Evolutionary conservation across 139 green algal genomes (phyloP).

Genomic region (Protoeuglena noctilucae): DNA sequence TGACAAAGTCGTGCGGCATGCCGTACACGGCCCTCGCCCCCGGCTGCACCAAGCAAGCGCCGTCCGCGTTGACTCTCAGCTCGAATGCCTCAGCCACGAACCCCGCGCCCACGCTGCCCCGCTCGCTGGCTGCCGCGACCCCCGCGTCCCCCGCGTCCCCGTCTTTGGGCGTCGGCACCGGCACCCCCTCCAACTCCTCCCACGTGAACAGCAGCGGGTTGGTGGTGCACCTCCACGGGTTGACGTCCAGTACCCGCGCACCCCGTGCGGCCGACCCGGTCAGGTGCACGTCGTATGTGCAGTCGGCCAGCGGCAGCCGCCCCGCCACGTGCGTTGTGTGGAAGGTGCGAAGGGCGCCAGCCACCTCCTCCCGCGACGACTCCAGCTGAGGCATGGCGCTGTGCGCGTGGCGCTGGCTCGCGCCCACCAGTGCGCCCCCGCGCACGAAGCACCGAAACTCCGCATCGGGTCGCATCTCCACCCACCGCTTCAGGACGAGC

Average conservation of each 20-base stretch:
- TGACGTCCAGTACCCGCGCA: slow-evolving; percentile 78
- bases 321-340: slow-evolving; percentile 3
- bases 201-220: slow-evolving; percentile 75
- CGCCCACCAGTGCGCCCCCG: slow-evolving; percentile 17
- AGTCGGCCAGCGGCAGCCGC: not conserved
- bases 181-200: slow-evolving; percentile 30
- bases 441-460: slow-evolving; percentile 87
- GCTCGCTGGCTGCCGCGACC: no score
- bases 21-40: no score
- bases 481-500: slow-evolving; percentile 59
- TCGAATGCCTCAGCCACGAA: no score
- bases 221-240: slow-evolving; percentile 54
- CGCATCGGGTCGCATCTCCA: slow-evolving; percentile 52
- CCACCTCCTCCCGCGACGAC: not conserved
- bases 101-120: no score
- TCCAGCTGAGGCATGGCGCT: slow-evolving; percentile 37
- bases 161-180: no score
- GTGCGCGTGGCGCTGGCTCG: slow-evolving; percentile 56
- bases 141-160: no score
- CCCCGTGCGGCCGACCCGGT: slow-evolving; percentile 16
- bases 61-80: no score
- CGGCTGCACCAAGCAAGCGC: no score
- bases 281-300: slow-evolving; percentile 70
- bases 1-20: no score
- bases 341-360: slow-evolving; percentile 5